phyloP scores from a whole-genome alignment of 2,329 filamentous ascomycete species.

The Ophiostoma sp. region DNA sequence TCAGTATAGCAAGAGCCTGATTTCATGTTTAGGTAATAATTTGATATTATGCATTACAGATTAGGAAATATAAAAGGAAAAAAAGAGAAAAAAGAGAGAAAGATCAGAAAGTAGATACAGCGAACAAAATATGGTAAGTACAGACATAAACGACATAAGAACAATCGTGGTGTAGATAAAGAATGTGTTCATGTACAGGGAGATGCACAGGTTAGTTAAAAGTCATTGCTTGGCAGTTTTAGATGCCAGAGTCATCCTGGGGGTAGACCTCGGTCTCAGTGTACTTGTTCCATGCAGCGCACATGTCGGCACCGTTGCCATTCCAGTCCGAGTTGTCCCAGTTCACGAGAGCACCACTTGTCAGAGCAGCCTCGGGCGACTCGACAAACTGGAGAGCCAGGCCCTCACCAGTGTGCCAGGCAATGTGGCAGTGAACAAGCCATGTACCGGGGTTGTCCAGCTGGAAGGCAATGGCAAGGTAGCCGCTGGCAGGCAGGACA shows the following conservation, averaged over 20 bases:
- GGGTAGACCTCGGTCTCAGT: neutral
- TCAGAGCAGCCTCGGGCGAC: constrained; percentile 19
- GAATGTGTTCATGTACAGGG: neutral
- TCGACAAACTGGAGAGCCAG: constrained; percentile 48
- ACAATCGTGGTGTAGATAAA: neutral
- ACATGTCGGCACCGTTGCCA: constrained; percentile 22
- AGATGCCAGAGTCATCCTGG: constrained; percentile 12
- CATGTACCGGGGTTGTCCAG: constrained; percentile 47
- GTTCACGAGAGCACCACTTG: neutral
- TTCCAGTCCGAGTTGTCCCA: constrained; percentile 17
- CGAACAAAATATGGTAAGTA: neutral
- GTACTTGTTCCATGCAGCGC: constrained; percentile 26
- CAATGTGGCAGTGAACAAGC: constrained; percentile 45
- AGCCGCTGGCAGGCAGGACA: constrained; percentile 40
- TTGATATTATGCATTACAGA: neutral
- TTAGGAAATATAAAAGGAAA: neutral
- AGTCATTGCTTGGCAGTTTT: constrained; percentile 30
- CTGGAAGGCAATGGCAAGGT: constrained; percentile 43
- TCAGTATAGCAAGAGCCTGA: no score
- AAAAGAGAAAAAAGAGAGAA: neutral
- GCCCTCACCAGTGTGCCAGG: constrained; percentile 44
- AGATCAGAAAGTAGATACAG: neutral
- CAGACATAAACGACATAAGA: constrained; percentile 2
- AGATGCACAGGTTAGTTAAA: neutral
- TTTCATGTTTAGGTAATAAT: no score